Conservation (phyloP, 495 filamentous ascomycete genomes). For the Glarea lozoyensis region DNA sequence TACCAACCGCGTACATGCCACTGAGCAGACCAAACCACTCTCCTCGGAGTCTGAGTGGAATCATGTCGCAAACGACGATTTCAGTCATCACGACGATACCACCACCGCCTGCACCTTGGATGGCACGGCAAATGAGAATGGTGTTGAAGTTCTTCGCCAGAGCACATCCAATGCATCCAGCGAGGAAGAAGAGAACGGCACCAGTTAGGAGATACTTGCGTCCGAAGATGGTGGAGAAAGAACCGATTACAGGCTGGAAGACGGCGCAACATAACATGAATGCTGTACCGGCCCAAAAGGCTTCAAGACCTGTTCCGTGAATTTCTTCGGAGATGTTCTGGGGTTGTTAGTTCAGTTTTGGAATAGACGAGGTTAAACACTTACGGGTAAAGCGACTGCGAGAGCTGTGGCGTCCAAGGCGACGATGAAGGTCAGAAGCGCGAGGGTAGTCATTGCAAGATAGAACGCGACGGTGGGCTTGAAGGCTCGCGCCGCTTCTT, state of each 20-base stretch:
- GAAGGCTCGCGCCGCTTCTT: slow-evolving; percentile 1
- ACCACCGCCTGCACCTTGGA: slow-evolving; percentile 60
- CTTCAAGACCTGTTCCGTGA: slow-evolving; percentile 43
- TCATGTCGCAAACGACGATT: slow-evolving; percentile 55
- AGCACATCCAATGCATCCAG: slow-evolving; percentile 48
- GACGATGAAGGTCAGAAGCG: slow-evolving; percentile 49
- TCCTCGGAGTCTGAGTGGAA: slow-evolving; percentile 39
- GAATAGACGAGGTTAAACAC: not conserved
- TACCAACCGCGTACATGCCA: slow-evolving; percentile 53
- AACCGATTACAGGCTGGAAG: slow-evolving; percentile 37
- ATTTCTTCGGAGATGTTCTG: slow-evolving; percentile 21
- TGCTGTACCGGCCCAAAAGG: slow-evolving; percentile 49
- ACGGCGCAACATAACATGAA: slow-evolving; percentile 42
- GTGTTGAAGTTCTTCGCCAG: slow-evolving; percentile 48
- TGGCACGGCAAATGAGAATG: slow-evolving; percentile 32
- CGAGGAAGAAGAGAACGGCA: slow-evolving; percentile 41
- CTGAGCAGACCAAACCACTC: slow-evolving; percentile 24
- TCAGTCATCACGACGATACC: slow-evolving; percentile 54
- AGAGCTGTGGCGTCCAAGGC: slow-evolving; percentile 66
- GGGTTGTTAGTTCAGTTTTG: not conserved
- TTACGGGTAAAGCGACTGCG: slow-evolving; percentile 55
- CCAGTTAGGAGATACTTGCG: slow-evolving; percentile 34
- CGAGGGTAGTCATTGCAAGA: slow-evolving; percentile 43
- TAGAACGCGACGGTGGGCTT: slow-evolving; percentile 11
- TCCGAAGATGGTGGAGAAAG: slow-evolving; percentile 43